Conservation (phyloP, 1,284 basidiomycete genomes). For the Tremellales sp. region DNA sequence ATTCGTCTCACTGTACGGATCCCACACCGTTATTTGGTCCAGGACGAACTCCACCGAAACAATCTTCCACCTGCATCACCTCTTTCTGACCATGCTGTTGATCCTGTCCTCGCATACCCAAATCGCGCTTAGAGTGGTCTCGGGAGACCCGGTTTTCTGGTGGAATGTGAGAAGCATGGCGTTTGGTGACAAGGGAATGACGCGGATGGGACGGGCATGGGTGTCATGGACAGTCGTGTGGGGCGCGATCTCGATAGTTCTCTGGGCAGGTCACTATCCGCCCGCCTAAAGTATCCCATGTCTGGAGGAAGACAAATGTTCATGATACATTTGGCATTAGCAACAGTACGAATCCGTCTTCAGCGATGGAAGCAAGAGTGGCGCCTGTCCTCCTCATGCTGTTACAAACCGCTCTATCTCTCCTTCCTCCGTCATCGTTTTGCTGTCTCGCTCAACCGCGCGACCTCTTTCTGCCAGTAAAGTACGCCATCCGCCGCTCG, state of each 20-base stretch:
- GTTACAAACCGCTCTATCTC: neutral
- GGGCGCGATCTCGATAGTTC: constrained; percentile 65
- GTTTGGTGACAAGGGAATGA: constrained; percentile 24
- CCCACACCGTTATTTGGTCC: constrained; percentile 2
- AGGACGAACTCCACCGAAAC: neutral
- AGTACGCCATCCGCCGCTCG: constrained; percentile 34
- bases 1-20: constrained; percentile 51
- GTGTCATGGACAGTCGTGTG: constrained; percentile 71
- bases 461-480: constrained; percentile 40
- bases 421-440: neutral
- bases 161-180: constrained; percentile 74
- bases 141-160: constrained; percentile 74
- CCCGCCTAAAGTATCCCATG: constrained; percentile 81
- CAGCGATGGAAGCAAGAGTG: too few relatives aligned
- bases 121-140: constrained; percentile 76
- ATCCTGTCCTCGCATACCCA: constrained; percentile 83
- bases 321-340: too few relatives aligned
- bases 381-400: too few relatives aligned
- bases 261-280: constrained; percentile 84
- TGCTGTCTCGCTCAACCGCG: constrained; percentile 22
- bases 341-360: too few relatives aligned
- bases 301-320: too few relatives aligned
- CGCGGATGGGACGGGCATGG: constrained; percentile 16
- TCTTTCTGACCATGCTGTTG: constrained; percentile 60
- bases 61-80: constrained; percentile 68